These are phyloP conservation scores for Podospora fimiseda DNA, from an alignment of 495 filamentous ascomycete species.

Conservation along the genomic window DNA sequence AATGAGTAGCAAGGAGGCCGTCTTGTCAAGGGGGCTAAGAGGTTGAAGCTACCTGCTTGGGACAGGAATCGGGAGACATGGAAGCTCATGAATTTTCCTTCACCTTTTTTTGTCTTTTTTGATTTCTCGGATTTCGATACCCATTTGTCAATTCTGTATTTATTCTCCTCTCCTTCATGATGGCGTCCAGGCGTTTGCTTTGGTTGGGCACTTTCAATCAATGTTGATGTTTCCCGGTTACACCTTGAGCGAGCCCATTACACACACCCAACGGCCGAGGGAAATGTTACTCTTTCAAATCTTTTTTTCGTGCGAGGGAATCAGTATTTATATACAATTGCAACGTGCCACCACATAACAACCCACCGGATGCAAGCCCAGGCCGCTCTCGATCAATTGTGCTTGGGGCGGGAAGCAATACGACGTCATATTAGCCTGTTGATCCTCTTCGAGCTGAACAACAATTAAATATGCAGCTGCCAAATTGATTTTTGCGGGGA, in stretches of 20 bases:
- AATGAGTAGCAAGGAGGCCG: constrained; percentile 19
- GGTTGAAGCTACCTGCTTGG: no score
- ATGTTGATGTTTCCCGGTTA: no score
- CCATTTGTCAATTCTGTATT: no score
- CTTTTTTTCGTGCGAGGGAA: not conserved
- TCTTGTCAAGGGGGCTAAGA: not conserved
- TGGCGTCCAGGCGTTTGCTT: no score
- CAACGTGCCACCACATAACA: constrained; percentile 5
- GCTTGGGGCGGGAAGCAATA: not conserved
- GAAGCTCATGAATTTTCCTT: no score
- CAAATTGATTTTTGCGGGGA: constrained; percentile 8
- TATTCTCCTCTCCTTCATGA: no score
- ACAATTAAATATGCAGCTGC: not conserved
- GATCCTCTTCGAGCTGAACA: not conserved
- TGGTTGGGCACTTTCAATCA: no score
- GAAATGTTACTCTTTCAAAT: not conserved
- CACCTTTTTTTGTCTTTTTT: no score
- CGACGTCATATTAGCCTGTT: constrained; percentile 6
- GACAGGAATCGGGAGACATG: no score
- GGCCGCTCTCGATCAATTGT: not conserved
- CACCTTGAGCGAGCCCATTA: no score
- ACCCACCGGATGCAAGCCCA: not conserved
- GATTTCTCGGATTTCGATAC: no score
- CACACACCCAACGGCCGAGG: not conserved
- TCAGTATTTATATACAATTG: not conserved